Base-by-base conservation (phyloP, 2,329 filamentous ascomycete genomes). In the Knoxdaviesia proteae region DNA sequence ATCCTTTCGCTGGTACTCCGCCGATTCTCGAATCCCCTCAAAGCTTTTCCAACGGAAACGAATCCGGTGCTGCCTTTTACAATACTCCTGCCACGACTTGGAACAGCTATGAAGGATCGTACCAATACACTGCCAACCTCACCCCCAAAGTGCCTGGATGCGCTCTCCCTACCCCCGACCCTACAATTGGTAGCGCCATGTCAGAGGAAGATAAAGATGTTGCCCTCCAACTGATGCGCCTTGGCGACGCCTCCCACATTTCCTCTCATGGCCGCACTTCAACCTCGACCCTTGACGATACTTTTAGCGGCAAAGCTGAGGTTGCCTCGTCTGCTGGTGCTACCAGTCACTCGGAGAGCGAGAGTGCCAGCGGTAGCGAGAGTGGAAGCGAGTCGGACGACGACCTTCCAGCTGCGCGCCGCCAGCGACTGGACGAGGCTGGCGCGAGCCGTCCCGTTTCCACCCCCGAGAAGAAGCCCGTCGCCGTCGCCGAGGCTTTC, bases 151-250 rank as follows among this genome's bases (percentile, higher is more conserved):
- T 20, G 20, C 20, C 54, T 60, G 55, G 57, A 7, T 76, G 77
- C 43, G 73, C 92, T 50, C 66, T 94, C 48, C 87, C 87, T 20
- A 98, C 90, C 2, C 90, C 90, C 31, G 90, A 96, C 53, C 88
- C 88, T n/a, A 98, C 90, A 8, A 82, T 96, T 51, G 84, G 84
- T 43, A 96, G 88, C 61, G 92, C 84, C 58, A 88, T 98, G 59
- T 96, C 88, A 9, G 90, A 98, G 56, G 90, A 98, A 60, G 74
- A 79, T 51, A 79, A 79, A 55, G 90, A 98, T 60, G 90, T 96
- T 47, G 90, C 90, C 45, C 79, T 94, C 56, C 90, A 96, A 62
- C 68, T 98, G 53, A 96, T 98, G 78, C 81, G 88, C 51, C 72
- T 98, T 43, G 87, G 90, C 39, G 87, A 94, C 56, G 38, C 44